Percentiles rank a stretch among this genome's conserved stretches.
Evolutionary conservation across 257 asterid genomes (phyloP).

Genomic region (Voacanga thouarsii): DNA sequence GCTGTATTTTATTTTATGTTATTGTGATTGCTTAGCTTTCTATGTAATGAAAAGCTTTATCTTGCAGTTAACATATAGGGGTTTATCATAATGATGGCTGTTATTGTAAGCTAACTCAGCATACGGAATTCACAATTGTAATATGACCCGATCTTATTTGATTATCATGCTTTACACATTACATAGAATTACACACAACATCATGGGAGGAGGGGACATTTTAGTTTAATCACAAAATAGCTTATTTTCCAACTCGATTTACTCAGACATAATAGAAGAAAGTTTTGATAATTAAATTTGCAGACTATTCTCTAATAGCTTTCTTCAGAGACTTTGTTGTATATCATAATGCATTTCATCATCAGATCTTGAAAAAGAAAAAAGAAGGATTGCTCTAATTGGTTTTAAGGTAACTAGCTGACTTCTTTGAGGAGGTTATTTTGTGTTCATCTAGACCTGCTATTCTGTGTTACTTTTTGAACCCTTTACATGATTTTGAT

Average conservation of each 20-base stretch:
- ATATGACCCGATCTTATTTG: neutral
- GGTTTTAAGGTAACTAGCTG: too few relatives aligned
- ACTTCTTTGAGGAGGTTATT: too few relatives aligned
- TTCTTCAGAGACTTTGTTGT: neutral
- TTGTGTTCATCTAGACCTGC: too few relatives aligned
- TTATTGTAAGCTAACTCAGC: too few relatives aligned
- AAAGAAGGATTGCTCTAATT: neutral
- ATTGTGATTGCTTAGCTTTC: neutral
- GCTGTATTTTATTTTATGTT: slow-evolving; percentile 1
- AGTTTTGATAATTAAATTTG: neutral
- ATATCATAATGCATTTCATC: neutral
- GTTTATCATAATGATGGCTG: too few relatives aligned
- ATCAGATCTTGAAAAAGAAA: neutral
- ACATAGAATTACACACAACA: neutral
- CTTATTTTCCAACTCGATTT: neutral
- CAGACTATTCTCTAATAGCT: neutral
- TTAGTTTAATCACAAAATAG: neutral
- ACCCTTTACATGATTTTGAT: too few relatives aligned
- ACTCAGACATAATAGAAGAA: neutral
- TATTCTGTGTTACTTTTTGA: neutral
- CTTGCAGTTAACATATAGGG: too few relatives aligned
- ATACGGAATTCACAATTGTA: too few relatives aligned
- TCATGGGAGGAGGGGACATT: neutral
- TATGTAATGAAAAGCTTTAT: neutral
- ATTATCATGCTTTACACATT: neutral